phyloP scores from a whole-genome alignment of 2,329 filamentous ascomycete genomes.

The Mollisia scopiformis region DNA sequence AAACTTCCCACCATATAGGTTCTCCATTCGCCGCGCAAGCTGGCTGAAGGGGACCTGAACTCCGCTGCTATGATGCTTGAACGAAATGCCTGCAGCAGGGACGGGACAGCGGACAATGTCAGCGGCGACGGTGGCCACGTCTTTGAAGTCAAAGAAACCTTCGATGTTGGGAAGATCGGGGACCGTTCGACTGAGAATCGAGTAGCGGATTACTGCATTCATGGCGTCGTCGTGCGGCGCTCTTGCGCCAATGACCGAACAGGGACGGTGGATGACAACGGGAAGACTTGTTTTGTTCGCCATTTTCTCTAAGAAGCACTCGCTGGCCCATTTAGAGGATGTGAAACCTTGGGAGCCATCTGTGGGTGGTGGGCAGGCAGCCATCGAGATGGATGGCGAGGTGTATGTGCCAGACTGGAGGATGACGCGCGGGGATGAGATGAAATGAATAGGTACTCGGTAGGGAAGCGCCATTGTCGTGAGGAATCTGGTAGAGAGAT shows the following conservation, averaged over 20 bases:
- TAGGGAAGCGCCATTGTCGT: slow-evolving; percentile 34
- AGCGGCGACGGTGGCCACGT: not conserved
- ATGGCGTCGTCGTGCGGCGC: not conserved
- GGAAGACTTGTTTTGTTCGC: not conserved
- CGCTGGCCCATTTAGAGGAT: not conserved
- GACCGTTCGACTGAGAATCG: not conserved
- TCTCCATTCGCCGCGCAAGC: no score
- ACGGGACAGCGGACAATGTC: not conserved
- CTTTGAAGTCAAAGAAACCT: not conserved
- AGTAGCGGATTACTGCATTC: not conserved
- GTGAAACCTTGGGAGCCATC: not conserved
- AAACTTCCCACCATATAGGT: no score
- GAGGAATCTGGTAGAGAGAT: slow-evolving; percentile 40
- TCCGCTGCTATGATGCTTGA: no score
- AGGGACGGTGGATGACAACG: not conserved
- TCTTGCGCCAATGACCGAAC: not conserved
- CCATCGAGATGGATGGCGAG: not conserved
- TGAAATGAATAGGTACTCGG: slow-evolving; percentile 41
- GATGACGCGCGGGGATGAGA: slow-evolving; percentile 17
- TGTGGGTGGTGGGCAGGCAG: not conserved
- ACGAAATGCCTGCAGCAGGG: no score
- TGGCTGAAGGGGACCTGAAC: no score
- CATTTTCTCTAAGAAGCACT: not conserved
- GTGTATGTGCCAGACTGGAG: not conserved
- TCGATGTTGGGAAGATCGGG: not conserved